A percentile compares a stretch with the other conserved stretches of the same genome.
Conservation (phyloP, 1,284 basidiomycete genomes). For the Ganoderma lingzhi region DNA sequence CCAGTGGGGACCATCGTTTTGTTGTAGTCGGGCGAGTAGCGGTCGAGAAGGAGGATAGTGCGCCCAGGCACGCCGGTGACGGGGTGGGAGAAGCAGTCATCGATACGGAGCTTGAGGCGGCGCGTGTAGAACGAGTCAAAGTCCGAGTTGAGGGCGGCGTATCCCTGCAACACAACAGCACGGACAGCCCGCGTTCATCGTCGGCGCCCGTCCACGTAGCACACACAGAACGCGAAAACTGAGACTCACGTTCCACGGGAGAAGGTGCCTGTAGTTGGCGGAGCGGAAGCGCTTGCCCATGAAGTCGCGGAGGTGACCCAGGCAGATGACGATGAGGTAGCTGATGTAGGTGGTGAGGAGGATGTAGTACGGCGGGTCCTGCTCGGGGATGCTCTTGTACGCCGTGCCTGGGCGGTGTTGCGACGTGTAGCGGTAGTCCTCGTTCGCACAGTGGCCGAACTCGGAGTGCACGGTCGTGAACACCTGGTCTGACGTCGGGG, state of each 20-base stretch:
- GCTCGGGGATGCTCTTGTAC: constrained; percentile 63
- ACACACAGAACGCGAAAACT: constrained; percentile 10
- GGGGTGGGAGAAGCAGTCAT: constrained; percentile 96
- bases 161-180: constrained; percentile 66
- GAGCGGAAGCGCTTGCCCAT: constrained; percentile 88
- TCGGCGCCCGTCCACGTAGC: constrained; percentile 7
- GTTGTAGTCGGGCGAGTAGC: constrained; percentile 86
- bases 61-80: constrained; percentile 96
- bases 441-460: constrained; percentile 86
- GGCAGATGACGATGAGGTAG: constrained; percentile 87
- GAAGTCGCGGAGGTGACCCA: constrained; percentile 96
- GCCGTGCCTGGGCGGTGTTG: constrained; percentile 62
- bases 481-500: constrained; percentile 80
- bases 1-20: constrained; percentile 84
- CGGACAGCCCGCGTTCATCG: constrained; percentile 14
- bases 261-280: constrained; percentile 80
- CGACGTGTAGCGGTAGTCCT: constrained; percentile 73
- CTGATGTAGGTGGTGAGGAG: constrained; percentile 92
- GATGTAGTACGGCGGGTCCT: constrained; percentile 91
- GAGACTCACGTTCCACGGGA: constrained; percentile 78
- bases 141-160: constrained; percentile 96
- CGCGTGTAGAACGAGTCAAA: constrained; percentile 99
- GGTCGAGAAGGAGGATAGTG: constrained; percentile 89
- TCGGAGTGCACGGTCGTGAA: constrained; percentile 84
- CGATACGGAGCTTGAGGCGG: constrained; percentile 92